Evolutionary conservation across 1,284 basidiomycete genomes (phyloP), one percentile per base, ranked within the genome.

Genomic region (Ceratobasidium sp.): DNA sequence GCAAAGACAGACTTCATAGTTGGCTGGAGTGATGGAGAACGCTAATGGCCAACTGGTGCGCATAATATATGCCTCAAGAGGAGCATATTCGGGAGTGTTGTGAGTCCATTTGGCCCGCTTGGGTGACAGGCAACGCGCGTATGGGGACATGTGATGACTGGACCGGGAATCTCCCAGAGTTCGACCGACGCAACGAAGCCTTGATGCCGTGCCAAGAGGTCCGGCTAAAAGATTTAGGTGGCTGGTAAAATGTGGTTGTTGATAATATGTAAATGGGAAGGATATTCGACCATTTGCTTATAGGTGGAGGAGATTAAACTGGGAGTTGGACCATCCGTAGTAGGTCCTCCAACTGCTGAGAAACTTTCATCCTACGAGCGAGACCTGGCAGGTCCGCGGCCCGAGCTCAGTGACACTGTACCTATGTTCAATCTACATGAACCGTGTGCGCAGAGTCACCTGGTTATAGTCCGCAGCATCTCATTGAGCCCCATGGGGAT

Each of bases 1-100:
- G 58, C 72, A 61, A 59, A 33, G 36, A 70, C 44, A 5, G 59
- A 60, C 42, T 73, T 73, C 72, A 73, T 73, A 21, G 9, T 53
- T 42, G 25, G 42, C 21, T 61, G 1, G 18, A 25, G n/a, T 28
- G 59, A 44, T 53, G 23, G 23, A 14, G 28, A 53, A 3, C 23
- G 5, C 21, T 30, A 56, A 30, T 14, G 5, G 2, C 8, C 6
- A 28, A 53, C 7, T 28, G 9, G 25, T 21, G 21, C 25, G 28
- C 25, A 11, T 21, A 5, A 58, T 58, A 38, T 61, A 61, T 61
- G 25, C 40, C 59, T 8, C 23, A 61, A 36, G 12, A 16, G 59
- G 14, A 18, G 12, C n/a, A 46, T 61, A 36, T 21, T 59, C 21
- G 30, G 18, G 11, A 23, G 36, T 28, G 33, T 40, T 11, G 30